Evolutionary conservation across 768 basidiomycete genomes (phyloP).

Genomic region (Peribolospora kevripleyi): DNA sequence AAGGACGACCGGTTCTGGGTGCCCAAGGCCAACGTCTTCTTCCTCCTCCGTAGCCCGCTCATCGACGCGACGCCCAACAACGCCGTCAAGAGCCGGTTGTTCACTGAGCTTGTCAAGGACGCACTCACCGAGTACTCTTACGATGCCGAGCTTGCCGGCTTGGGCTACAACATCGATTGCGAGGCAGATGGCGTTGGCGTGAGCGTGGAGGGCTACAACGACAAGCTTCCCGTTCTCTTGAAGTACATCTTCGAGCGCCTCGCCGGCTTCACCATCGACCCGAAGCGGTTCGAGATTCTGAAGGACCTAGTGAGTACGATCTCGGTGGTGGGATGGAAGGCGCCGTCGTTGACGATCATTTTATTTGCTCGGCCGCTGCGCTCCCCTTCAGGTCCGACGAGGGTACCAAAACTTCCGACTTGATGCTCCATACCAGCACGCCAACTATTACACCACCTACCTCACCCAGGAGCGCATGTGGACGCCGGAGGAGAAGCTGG

Average conservation of each 20-base stretch:
- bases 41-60: constrained; percentile 37
- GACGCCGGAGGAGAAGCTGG: constrained; percentile 50
- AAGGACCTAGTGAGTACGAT: constrained; percentile 44
- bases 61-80: constrained; percentile 33
- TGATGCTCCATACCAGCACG: constrained; percentile 53
- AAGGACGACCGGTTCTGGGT: constrained; percentile 94
- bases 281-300: constrained; percentile 52
- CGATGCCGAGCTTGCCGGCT: constrained; percentile 73
- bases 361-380: not conserved
- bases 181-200: constrained; percentile 44
- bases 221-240: constrained; percentile 53
- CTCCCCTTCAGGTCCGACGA: constrained; percentile 33
- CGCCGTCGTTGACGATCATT: constrained; percentile 1
- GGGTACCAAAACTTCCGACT: constrained; percentile 72
- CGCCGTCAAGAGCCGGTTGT: constrained; percentile 51
- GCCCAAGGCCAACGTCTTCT: constrained; percentile 54
- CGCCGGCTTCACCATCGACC: constrained; percentile 36
- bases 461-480: constrained; percentile 46
- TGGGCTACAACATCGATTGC: constrained; percentile 42
- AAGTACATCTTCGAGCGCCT: constrained; percentile 45
- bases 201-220: constrained; percentile 62
- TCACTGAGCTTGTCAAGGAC: constrained; percentile 63
- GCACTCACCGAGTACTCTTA: constrained; percentile 74
- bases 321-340: not conserved
- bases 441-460: constrained; percentile 50